Base-by-base conservation (phyloP, 2,329 filamentous ascomycete species). In the Colletotrichum shisoi region DNA sequence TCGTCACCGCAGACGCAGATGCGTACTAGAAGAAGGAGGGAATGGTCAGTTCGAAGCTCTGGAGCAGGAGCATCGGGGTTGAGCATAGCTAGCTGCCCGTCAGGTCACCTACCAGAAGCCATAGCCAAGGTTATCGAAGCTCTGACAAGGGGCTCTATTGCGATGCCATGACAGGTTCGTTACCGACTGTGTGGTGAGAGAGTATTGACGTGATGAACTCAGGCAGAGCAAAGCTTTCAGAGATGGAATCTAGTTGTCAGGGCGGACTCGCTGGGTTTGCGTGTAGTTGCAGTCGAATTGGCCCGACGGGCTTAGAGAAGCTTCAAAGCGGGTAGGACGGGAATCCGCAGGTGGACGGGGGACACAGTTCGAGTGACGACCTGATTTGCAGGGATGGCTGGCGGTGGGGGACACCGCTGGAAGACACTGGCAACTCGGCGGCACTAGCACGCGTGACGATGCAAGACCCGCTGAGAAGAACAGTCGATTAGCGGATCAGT, bases 1-100 rank as follows among this genome's bases (percentile, higher is more conserved):
- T 98, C 94, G 78, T 99, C 95, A 75, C 95, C 95, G 81, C 94
- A 97, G 67, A 98, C 92, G 79, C 93, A 97, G 75, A 98, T 94
- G 71, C 95, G 91, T 69, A 98, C 94, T 82, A 71, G 39, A n/a
- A 19, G 4, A 21, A 31, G 39, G 24, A 39, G 56, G 13, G 12
- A 45, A 11, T 62, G 9, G 53, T 71, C 64, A 69, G 70, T 48
- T 42, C 8, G 37, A 42, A 65, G 54, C 54, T 57, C n/a, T 21
- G 44, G n/a, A 48, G 24, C 8, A 15, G 4, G 39, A 56, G 15
- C 11, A 13, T 42, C 6, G 54, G 62, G 57, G 34, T 39, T n/a
- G 45, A 51, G 48, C 27, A 57, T 34, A 17, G 12, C 15, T 39
- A 51, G 57, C 62, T 57, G 40, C 31, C 24, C 51, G 37, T 68